Evolutionary conservation across 2,329 filamentous ascomycete species (phyloP), one percentile per base, ranked within the genome.

Genomic region (Aspergillus pseudoviridinutans): DNA sequence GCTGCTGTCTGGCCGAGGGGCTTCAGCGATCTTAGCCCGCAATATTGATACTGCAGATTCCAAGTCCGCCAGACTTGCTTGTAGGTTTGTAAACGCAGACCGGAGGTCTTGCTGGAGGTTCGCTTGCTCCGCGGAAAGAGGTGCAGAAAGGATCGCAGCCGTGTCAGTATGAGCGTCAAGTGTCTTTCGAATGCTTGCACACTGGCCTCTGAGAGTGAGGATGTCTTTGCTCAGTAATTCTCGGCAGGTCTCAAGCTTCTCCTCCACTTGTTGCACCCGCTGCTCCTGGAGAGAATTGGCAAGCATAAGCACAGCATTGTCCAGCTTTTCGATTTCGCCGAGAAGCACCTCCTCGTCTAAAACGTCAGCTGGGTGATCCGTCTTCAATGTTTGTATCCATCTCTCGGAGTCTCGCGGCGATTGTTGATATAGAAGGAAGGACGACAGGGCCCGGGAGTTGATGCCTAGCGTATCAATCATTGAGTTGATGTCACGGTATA

Each of bases 401-500:
- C 77, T 75, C 38, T 84, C 77, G 53, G 79, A 74, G 51, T 85
- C 78, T 10, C 79, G 80, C 10, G 63, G 55, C 4, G 64, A 62
- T 57, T 75, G 64, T 59, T 80, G 76, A 56, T 77, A 76, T 35
- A 77, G 60, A 57, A 92, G 74, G 66, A 83, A 87, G 0, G 80
- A 78, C 22, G 79, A 74, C 46, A 88, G 66, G 7, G 82, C 86
- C 17, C 93, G 84, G 5, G 90, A 86, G 70, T 97, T 97, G 51
- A 97, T 82, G 9, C 93, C 93, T 44, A 97, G 78, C 0, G 90
- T 93, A 66, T 97, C 91, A 47, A 99, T 87, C 94, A 97, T 99
- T 12, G 90, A 90, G 72, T 80, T 81, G 61, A 80, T 79, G 58
- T 81, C 79, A 12, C 78, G 76, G 60, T 80, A 81, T 2, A 81